A percentile compares a stretch with the other conserved stretches of the same genome.
Evolutionary conservation across 2,329 filamentous ascomycete genomes (phyloP).

Genomic region (Emergomyces pasteurianus): DNA sequence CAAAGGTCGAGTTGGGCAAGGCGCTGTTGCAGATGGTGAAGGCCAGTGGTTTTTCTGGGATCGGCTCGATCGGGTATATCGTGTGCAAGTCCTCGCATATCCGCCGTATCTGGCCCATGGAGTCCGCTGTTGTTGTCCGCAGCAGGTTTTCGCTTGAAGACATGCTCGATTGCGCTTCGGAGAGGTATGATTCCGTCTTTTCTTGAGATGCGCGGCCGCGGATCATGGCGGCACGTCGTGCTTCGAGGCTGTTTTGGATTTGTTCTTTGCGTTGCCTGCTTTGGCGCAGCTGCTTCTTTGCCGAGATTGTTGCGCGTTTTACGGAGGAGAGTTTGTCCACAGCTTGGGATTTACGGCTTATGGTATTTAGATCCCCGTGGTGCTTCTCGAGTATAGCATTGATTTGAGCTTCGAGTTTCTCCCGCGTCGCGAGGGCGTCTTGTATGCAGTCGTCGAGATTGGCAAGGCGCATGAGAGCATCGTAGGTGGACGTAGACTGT

Average conservation of each 20-base stretch:
- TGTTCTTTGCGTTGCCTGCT: constrained; percentile 54
- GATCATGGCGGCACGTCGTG: constrained; percentile 55
- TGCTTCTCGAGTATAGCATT: constrained; percentile 39
- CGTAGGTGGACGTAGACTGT: constrained; percentile 67
- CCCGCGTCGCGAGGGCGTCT: constrained; percentile 69
- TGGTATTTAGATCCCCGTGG: constrained; percentile 18
- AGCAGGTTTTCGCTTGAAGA: constrained; percentile 44
- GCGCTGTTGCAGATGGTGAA: constrained; percentile 73
- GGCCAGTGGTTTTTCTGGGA: constrained; percentile 51
- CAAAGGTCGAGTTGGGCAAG: constrained; percentile 68
- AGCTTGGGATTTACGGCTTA: constrained; percentile 26
- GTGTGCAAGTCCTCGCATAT: constrained; percentile 70
- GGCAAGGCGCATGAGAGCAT: constrained; percentile 72
- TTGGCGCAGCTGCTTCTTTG: constrained; percentile 53
- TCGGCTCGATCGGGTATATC: constrained; percentile 71
- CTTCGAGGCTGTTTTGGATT: constrained; percentile 52
- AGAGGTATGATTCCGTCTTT: constrained; percentile 48
- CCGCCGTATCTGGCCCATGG: constrained; percentile 75
- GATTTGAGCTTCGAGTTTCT: constrained; percentile 66
- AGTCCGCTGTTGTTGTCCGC: constrained; percentile 47
- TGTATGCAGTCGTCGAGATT: constrained; percentile 86
- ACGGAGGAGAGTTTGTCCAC: constrained; percentile 30
- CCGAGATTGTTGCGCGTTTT: constrained; percentile 44
- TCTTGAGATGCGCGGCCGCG: constrained; percentile 49
- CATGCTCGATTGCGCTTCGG: constrained; percentile 49